Evolutionary conservation across 306 rosid genomes (phyloP).

Genomic region (Astragalus membranaceus): DNA sequence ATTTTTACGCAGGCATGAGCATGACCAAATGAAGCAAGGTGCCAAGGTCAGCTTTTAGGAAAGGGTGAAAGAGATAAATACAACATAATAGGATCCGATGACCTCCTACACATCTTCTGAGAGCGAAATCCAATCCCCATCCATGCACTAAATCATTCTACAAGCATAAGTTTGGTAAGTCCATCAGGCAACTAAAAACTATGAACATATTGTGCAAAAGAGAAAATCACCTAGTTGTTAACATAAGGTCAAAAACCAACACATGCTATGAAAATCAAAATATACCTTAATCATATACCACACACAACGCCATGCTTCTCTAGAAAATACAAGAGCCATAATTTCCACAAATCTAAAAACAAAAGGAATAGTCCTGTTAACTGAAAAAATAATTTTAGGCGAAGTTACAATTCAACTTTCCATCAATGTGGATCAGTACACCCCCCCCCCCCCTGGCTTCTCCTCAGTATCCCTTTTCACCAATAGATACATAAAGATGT

Average conservation of each 20-base stretch:
- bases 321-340: slow-evolving; percentile 95
- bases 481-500: slow-evolving; percentile 32
- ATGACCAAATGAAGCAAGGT: not conserved
- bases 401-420: slow-evolving; percentile 4
- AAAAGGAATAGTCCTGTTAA: not conserved
- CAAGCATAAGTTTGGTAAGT: slow-evolving; percentile 24
- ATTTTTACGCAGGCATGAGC: slow-evolving; percentile 3
- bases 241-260: not conserved
- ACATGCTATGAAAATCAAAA: slow-evolving; percentile 9
- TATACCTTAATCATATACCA: too few relatives aligned
- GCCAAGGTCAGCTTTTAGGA: not conserved
- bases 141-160: slow-evolving; percentile 98
- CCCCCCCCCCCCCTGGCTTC: slow-evolving; percentile 97
- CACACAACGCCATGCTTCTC: slow-evolving; percentile 98
- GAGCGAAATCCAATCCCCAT: slow-evolving; percentile 98
- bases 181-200: not conserved
- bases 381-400: not conserved
- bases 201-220: not conserved
- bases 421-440: slow-evolving; percentile 62
- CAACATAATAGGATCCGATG: slow-evolving; percentile 16
- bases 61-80: not conserved
- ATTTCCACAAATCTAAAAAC: slow-evolving; percentile 82
- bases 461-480: slow-evolving; percentile 62
- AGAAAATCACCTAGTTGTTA: not conserved
- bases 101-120: slow-evolving; percentile 96